Percentiles rank a stretch among this genome's conserved stretches.
These are phyloP conservation scores for Leishmania mexicana DNA, from an alignment of 208 protist species.

Conservation along the genomic window DNA sequence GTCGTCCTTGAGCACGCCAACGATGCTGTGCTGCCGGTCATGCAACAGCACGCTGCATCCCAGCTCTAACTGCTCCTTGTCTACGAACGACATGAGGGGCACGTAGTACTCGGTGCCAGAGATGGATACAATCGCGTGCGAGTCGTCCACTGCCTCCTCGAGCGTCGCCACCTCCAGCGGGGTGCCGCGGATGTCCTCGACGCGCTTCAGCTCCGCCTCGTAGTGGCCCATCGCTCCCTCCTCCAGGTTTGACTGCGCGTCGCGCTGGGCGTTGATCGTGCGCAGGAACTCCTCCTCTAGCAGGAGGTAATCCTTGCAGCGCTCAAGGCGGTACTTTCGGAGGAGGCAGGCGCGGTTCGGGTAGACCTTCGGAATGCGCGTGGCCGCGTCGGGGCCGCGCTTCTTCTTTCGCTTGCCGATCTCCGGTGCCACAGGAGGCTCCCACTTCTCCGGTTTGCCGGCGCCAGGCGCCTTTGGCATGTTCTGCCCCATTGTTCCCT, in stretches of 20 bases:
- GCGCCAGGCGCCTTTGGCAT: slow-evolving; percentile 43
- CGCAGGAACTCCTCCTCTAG: slow-evolving; percentile 99
- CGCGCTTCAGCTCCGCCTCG: slow-evolving; percentile 94
- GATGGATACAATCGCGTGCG: slow-evolving; percentile 98
- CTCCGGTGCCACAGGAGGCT: slow-evolving; percentile 94
- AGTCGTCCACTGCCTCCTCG: slow-evolving; percentile 99
- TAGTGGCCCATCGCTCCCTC: slow-evolving; percentile 86
- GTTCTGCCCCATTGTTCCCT: slow-evolving; percentile 74
- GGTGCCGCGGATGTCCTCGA: slow-evolving; percentile 98
- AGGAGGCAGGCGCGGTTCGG: slow-evolving; percentile 98
- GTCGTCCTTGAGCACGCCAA: slow-evolving; percentile 99
- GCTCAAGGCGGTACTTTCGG: slow-evolving; percentile 97
- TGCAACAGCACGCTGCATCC: slow-evolving; percentile 98
- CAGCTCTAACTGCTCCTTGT: slow-evolving; percentile 99
- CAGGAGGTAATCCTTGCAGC: slow-evolving; percentile 99
- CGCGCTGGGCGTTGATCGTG: slow-evolving; percentile 75
- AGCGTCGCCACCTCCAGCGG: slow-evolving; percentile 98
- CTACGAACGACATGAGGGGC: slow-evolving; percentile 99
- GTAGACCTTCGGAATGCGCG: slow-evolving; percentile 90
- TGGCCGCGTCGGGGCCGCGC: slow-evolving; percentile 74
- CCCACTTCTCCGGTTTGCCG: slow-evolving; percentile 91
- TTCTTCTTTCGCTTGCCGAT: slow-evolving; percentile 93
- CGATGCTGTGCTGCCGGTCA: slow-evolving; percentile 96
- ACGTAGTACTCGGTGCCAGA: slow-evolving; percentile 99
- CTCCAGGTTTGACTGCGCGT: slow-evolving; percentile 82